These are phyloP conservation scores for Rhamnella rubrinervis DNA, from an alignment of 331 rosid species.

Conservation along the genomic window DNA sequence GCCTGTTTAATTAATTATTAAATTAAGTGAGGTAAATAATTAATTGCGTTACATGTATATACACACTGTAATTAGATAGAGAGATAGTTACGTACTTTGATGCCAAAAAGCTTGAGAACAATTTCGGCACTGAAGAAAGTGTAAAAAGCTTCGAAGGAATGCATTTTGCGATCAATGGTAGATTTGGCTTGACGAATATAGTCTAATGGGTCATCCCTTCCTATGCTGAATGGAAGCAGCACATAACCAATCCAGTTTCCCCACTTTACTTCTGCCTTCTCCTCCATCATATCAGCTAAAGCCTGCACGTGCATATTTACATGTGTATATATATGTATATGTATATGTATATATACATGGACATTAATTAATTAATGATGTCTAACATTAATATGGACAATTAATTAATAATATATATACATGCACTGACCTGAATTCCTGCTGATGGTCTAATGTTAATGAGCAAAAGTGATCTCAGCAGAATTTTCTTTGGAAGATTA, in stretches of 20 bases:
- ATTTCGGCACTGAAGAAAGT: constrained; percentile 26
- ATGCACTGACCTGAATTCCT: constrained; percentile 31
- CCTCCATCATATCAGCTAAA: constrained; percentile 47
- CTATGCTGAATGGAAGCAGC: constrained; percentile 37
- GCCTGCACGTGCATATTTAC: constrained; percentile 7
- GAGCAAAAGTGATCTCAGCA: constrained; percentile 32
- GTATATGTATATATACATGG: neutral
- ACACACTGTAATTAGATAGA: neutral
- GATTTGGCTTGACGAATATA: constrained; percentile 57
- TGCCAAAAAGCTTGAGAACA: constrained; percentile 31
- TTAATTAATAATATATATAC: no score
- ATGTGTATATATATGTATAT: neutral
- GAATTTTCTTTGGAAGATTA: constrained; percentile 34
- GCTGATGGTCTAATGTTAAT: constrained; percentile 37
- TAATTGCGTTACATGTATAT: neutral
- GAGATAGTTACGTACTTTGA: constrained; percentile 12
- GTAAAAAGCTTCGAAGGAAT: constrained; percentile 54
- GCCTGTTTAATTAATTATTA: constrained; percentile 10
- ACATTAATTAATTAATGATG: neutral
- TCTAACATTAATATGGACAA: no score
- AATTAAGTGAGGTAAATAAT: neutral
- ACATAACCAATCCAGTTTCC: constrained; percentile 44
- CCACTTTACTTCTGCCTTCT: constrained; percentile 35
- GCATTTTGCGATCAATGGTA: constrained; percentile 57
- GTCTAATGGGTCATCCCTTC: constrained; percentile 49